phyloP scores from a whole-genome alignment of 139 green algal species.

The Micractinium sp. region DNA sequence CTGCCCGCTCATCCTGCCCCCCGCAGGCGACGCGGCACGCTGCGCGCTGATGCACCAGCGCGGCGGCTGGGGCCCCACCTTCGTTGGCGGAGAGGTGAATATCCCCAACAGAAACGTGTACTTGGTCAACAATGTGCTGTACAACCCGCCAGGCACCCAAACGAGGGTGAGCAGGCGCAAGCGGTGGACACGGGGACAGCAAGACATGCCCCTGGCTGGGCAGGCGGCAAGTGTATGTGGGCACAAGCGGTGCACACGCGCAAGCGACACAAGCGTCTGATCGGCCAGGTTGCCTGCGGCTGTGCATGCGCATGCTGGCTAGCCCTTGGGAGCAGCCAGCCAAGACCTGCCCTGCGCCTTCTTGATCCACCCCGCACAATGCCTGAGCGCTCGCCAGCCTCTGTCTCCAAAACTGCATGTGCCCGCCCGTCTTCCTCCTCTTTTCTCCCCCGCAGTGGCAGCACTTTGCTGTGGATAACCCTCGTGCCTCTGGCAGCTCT shows the following conservation, averaged over 20 bases:
- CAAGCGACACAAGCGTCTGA: too few relatives aligned
- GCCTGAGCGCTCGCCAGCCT: not conserved
- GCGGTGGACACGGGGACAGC: not conserved
- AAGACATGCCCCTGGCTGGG: not conserved
- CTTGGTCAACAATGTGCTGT: constrained; percentile 19
- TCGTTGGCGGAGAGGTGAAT: not conserved
- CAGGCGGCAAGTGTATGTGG: not conserved
- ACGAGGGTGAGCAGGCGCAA: not conserved
- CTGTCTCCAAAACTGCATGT: not conserved
- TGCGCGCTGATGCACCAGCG: not conserved
- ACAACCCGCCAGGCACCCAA: constrained; percentile 4
- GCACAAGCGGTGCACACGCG: too few relatives aligned
- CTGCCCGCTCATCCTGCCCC: too few relatives aligned
- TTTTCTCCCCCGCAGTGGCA: constrained; percentile 6
- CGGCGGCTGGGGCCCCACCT: not conserved
- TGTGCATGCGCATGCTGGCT: not conserved
- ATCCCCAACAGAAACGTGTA: constrained; percentile 7
- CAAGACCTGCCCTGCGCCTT: not conserved
- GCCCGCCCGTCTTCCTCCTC: too few relatives aligned
- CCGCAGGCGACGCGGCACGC: not conserved
- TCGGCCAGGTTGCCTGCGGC: too few relatives aligned
- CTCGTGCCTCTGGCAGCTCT: not conserved
- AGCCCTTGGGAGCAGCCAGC: too few relatives aligned
- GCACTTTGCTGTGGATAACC: not conserved
- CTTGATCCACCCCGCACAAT: not conserved